A percentile compares a stretch with the other conserved stretches of the same genome.
These are phyloP conservation scores for Hanseniaspora mollemarum DNA, from an alignment of 805 yeast genomes.

Conservation along the genomic window DNA sequence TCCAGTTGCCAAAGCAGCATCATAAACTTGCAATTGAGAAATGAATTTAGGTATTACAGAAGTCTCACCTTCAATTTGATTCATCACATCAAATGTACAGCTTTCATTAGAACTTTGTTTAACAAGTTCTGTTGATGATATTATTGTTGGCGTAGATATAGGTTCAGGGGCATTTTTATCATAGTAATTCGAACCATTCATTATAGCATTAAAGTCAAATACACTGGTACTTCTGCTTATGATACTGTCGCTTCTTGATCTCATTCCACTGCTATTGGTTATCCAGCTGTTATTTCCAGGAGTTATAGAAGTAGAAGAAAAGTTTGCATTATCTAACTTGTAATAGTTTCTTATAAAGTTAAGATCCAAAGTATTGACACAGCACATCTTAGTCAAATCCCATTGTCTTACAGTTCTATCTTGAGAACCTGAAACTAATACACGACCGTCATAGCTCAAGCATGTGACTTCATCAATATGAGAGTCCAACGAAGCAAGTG, in stretches of 20 bases:
- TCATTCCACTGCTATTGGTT: conserved; percentile 6
- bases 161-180: conserved; percentile 6
- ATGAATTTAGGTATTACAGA: conserved; percentile 34
- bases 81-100: background rate
- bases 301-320: background rate
- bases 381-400: conserved; percentile 56
- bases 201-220: conserved; percentile 11
- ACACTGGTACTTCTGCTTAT: conserved; percentile 15
- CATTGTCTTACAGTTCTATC: conserved; percentile 67
- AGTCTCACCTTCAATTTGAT: no score
- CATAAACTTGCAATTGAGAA: conserved; percentile 59
- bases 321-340: background rate
- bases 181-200: conserved; percentile 5
- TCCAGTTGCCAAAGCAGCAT: conserved; percentile 70
- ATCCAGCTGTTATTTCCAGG: conserved; percentile 6
- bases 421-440: conserved; percentile 57
- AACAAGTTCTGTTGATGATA: conserved; percentile 17
- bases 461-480: conserved; percentile 61
- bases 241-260: conserved; percentile 15
- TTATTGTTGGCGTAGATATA: conserved; percentile 14
- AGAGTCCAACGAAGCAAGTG: conserved; percentile 39
- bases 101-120: conserved; percentile 8
- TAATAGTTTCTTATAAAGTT: conserved; percentile 22
- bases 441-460: conserved; percentile 40
- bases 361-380: conserved; percentile 63